phyloP scores from a whole-genome alignment of 331 rosid genomes.

The Prunus yedoensis region DNA sequence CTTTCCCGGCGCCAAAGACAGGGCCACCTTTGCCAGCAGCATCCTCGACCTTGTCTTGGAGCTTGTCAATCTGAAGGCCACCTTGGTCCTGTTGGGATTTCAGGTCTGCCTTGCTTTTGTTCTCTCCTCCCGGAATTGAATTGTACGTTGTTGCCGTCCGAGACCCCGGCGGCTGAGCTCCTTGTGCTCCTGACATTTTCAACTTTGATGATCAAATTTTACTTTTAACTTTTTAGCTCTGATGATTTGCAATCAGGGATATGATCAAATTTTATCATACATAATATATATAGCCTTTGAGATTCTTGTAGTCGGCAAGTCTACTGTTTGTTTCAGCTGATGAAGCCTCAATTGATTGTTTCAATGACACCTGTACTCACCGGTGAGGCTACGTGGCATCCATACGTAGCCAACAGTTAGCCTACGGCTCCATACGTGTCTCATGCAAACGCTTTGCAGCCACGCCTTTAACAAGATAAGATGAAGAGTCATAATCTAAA shows the following conservation, averaged over 20 bases:
- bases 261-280: too few relatives aligned
- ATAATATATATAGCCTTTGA: background rate
- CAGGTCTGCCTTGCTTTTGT: slow-evolving; percentile 53
- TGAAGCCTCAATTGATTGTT: background rate
- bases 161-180: slow-evolving; percentile 63
- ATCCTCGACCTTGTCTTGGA: slow-evolving; percentile 60
- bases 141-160: slow-evolving; percentile 66
- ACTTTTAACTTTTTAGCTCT: background rate
- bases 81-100: slow-evolving; percentile 65
- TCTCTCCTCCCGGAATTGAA: slow-evolving; percentile 64
- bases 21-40: slow-evolving; percentile 84
- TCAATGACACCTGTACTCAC: background rate
- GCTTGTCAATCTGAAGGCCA: slow-evolving; percentile 62
- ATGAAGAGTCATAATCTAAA: background rate
- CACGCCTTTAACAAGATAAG: background rate
- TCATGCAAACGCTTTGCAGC: background rate
- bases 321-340: background rate
- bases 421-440: background rate
- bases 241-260: background rate
- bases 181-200: slow-evolving; percentile 85
- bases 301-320: background rate
- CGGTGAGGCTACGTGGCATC: background rate
- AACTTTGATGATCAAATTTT: background rate
- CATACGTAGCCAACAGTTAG: background rate
- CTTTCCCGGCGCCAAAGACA: slow-evolving; percentile 65